Base-by-base conservation (phyloP, 768 basidiomycete species). In the Mycena rebaudengoi region DNA sequence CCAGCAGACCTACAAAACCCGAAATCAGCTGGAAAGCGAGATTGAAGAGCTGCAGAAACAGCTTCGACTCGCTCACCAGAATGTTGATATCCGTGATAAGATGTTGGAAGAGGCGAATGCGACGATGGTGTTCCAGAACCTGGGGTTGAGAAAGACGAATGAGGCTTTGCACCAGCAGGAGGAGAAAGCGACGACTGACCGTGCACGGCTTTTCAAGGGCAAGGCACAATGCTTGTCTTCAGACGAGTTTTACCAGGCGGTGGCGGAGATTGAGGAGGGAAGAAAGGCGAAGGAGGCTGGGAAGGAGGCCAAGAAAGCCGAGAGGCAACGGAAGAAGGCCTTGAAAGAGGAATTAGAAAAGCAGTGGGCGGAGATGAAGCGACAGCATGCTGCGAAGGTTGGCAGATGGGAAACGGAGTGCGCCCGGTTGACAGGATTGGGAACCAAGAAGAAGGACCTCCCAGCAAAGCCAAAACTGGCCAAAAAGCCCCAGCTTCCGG, bases 401-500 rank as follows among this genome's bases (percentile, higher is more conserved):
- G 46, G 39, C n/a, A 48, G 23, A 14, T 50, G 48, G 45, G 8
- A 26, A 14, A 3, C 14, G 13, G 32, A 43, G 28, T 57, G 55
- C 33, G 40, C 41, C 12, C 8, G 28, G 46, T 28, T 69, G 35
- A 30, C 43, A 26, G 28, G 18, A 14, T 58, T 59, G 13, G 57
- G 60, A 18, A 33, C 63, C 8, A 51, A 53, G 14, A 69, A 60
- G 44, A 61, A 59, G 49, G 53, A 66, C 26, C 66, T 62, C 55
- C 68, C 70, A 1, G 61, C 60, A n/a, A 65, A 59, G 45, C 71
- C 71, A 18, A 65, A 56, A 11, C 35, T 57, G 14, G 53, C 58
- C 14, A 45, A 28, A 20, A 73, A 73, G 44, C 68, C 71, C 30
- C 63, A 62, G 28, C 59, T 65, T 18, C 51, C 69, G 13, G 35